A percentile compares a stretch with the other conserved stretches of the same genome.
phyloP scores from a whole-genome alignment of 495 filamentous ascomycete genomes.

The Durotheca rogersii region DNA sequence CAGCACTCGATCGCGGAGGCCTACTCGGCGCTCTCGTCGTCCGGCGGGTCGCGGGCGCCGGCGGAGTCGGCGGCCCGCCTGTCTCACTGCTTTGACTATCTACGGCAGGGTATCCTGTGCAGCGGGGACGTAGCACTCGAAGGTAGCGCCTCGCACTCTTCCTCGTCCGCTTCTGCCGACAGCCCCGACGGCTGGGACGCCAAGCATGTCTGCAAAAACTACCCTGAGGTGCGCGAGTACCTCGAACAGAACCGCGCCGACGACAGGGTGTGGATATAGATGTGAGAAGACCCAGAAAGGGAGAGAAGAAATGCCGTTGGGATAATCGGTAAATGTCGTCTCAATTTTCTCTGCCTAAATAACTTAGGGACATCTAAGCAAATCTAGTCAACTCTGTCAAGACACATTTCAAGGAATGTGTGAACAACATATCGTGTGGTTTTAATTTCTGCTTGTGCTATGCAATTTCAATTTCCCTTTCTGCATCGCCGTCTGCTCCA shows the following conservation, averaged over 20 bases:
- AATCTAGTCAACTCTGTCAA: too few species aligned
- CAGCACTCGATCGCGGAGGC: constrained; percentile 41
- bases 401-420: too few species aligned
- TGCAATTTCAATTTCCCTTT: too few species aligned
- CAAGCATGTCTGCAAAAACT: constrained; percentile 50
- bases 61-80: constrained; percentile 46
- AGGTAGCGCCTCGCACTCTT: constrained; percentile 47
- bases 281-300: too few species aligned
- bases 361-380: too few species aligned
- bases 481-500: too few species aligned
- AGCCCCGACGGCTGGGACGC: constrained; percentile 52
- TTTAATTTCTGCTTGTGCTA: too few species aligned
- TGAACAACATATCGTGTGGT: too few species aligned
- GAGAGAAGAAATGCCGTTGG: too few species aligned
- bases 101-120: constrained; percentile 52
- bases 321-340: too few species aligned
- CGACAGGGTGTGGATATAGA: constrained; percentile 45
- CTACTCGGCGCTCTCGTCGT: constrained; percentile 39
- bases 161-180: constrained; percentile 41
- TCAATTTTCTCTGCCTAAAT: too few species aligned
- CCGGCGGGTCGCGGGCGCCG: constrained; percentile 34
- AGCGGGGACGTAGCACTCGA: constrained; percentile 47
- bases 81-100: constrained; percentile 51
- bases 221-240: constrained; percentile 36
- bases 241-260: constrained; percentile 43